Evolutionary conservation across 2,329 filamentous ascomycete genomes (phyloP).

Genomic region (Grosmannia huntii): DNA sequence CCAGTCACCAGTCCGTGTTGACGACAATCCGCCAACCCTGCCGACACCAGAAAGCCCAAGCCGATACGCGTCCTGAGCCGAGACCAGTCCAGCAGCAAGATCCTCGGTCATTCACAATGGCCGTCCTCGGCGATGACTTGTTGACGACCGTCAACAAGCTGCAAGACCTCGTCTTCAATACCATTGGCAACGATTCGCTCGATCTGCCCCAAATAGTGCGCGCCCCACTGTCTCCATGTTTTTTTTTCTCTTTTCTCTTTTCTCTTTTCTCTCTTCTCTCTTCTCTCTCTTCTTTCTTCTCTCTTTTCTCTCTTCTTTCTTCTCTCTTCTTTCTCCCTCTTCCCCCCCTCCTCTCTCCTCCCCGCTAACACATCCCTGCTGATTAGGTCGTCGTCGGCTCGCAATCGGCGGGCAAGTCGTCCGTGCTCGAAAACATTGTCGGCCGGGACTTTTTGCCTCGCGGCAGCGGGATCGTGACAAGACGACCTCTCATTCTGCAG

Average conservation of each 20-base stretch:
- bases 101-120: conserved; percentile 44
- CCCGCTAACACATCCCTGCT: not conserved
- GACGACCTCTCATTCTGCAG: conserved; percentile 87
- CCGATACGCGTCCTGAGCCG: not conserved
- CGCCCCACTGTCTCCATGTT: not conserved
- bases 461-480: conserved; percentile 91
- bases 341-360: conserved; percentile 1
- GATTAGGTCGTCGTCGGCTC: conserved; percentile 93
- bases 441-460: conserved; percentile 93
- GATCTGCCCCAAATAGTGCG: conserved; percentile 95
- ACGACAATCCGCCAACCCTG: not conserved
- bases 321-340: conserved; percentile 2
- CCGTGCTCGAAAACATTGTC: conserved; percentile 96
- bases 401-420: conserved; percentile 96
- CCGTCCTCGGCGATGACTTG: conserved; percentile 89
- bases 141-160: conserved; percentile 94
- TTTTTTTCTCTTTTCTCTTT: conserved; percentile 1
- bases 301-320: not conserved
- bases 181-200: conserved; percentile 95
- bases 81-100: not conserved
- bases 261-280: not conserved
- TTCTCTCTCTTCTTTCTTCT: conserved; percentile 4
- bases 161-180: conserved; percentile 98
- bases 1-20: not conserved
- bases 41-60: not conserved